Evolutionary conservation across 139 green algal species (phyloP).

Genomic region (Chlorella sp.): DNA sequence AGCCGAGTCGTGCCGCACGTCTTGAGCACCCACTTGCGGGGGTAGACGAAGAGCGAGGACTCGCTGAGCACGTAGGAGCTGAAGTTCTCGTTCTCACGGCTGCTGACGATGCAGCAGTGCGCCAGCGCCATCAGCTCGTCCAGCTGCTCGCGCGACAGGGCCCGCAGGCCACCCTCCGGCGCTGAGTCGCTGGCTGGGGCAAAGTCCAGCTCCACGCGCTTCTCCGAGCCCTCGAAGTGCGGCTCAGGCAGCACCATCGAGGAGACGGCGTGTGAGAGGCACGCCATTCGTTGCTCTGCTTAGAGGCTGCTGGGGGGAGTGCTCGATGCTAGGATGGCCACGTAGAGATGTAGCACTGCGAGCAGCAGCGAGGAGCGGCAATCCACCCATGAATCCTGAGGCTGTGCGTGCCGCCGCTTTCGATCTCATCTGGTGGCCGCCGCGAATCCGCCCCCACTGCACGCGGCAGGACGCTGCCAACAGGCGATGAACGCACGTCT

Average conservation of each 20-base stretch:
- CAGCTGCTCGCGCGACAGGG: constrained; percentile 54
- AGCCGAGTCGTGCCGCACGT: constrained; percentile 96
- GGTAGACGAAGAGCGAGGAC: constrained; percentile 93
- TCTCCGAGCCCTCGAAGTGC: constrained; percentile 92
- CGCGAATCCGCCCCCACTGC: no score
- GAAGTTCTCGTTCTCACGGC: constrained; percentile 63
- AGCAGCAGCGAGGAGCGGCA: no score
- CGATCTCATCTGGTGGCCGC: no score
- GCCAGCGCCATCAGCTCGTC: constrained; percentile 75
- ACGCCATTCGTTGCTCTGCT: neutral
- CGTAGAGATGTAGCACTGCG: constrained; percentile 23
- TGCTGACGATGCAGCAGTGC: constrained; percentile 90
- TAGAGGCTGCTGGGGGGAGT: constrained; percentile 11
- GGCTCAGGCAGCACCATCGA: constrained; percentile 34
- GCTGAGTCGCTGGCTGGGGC: constrained; percentile 12
- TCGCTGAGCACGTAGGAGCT: constrained; percentile 98
- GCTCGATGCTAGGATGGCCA: constrained; percentile 25
- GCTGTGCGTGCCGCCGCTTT: no score
- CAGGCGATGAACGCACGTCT: no score
- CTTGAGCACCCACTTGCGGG: constrained; percentile 89
- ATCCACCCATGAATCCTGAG: no score
- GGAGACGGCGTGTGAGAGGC: neutral
- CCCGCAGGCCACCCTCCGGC: constrained; percentile 56
- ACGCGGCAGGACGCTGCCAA: no score
- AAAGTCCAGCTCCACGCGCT: constrained; percentile 88